Conservation (phyloP, 2,329 filamentous ascomycete species). For the Nannizzia gypsea region DNA sequence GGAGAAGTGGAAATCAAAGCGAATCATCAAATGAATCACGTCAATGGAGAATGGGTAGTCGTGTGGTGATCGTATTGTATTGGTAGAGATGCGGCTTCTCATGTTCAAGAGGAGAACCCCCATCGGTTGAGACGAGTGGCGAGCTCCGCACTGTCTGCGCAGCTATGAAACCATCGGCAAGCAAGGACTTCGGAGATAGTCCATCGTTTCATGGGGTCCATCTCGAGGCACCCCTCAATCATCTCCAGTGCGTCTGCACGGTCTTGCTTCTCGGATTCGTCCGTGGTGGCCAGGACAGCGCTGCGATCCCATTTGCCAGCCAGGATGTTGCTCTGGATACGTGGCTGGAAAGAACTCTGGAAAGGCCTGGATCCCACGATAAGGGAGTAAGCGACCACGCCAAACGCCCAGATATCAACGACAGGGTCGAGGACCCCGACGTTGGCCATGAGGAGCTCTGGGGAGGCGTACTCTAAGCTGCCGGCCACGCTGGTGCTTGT, state of each 20-base stretch:
- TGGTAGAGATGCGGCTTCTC: not conserved
- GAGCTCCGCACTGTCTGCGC: slow-evolving; percentile 24
- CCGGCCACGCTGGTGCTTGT: slow-evolving; percentile 49
- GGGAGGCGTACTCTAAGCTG: slow-evolving; percentile 45
- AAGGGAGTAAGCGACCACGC: slow-evolving; percentile 50
- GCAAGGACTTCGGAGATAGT: slow-evolving; percentile 45
- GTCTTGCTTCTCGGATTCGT: slow-evolving; percentile 24
- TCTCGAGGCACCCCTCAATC: slow-evolving; percentile 48
- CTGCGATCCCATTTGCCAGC: slow-evolving; percentile 47
- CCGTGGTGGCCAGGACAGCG: slow-evolving; percentile 32
- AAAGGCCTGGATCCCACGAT: slow-evolving; percentile 52
- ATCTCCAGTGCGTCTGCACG: slow-evolving; percentile 43
- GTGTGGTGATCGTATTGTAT: not conserved
- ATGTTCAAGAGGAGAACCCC: slow-evolving; percentile 21
- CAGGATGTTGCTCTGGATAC: slow-evolving; percentile 48
- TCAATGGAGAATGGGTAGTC: too few species aligned
- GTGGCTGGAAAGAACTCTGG: slow-evolving; percentile 47
- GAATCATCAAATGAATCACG: not conserved
- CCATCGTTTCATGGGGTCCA: slow-evolving; percentile 45
- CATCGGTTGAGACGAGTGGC: slow-evolving; percentile 23
- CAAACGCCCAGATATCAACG: slow-evolving; percentile 57
- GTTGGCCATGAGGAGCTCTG: slow-evolving; percentile 34
- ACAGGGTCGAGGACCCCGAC: slow-evolving; percentile 37
- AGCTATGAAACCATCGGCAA: slow-evolving; percentile 43
- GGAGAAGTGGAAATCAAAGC: not conserved